Evolutionary conservation across 768 basidiomycete species (phyloP), one percentile per base, ranked within the genome.

Genomic region (Naganishia vaughanmartiniae): DNA sequence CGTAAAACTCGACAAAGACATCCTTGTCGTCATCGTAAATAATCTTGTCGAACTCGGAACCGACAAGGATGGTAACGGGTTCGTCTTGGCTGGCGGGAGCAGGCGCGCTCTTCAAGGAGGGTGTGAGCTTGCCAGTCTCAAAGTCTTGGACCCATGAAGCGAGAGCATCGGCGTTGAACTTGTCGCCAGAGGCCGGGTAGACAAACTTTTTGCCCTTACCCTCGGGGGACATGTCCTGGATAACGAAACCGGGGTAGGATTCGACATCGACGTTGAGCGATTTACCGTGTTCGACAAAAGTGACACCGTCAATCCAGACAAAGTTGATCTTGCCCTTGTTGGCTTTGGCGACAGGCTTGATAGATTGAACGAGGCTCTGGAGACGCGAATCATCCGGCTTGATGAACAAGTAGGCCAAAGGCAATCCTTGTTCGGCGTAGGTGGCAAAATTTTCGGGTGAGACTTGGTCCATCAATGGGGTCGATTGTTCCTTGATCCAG

Each of bases 1-100:
- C 96, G 77, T 91, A 97, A 83, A 99, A 94, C 83, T 98, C 95
- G 74, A 97, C 85, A 77, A 99, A 93, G 76, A 97, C 89, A 79
- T 98, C 94, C 84, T 96, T 96, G 34, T 69, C 68, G 73, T 93
- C 90, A 78, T 96, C 91, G 72, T 87, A 88, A 39, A 91, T 89
- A 65, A 93, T 84, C 63, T 91, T 84, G 2, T 98, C 92, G 74
- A 97, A 98, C 74, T 89, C 87, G 81, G 91, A 90, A 72, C 91
- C 88, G 66, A 97, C 95, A 31, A 99, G 84, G 60, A 85, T 86
- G 82, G 86, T 89, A 67, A 95, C 93, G 69, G 85, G 86, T 80
- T 91, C 92, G 70, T 90, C 87, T 82, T 98, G 93, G 42, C 83
- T 82, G 69, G 87, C 88, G 9, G 95, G 95, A 75, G 94, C 85